Percentiles rank a stretch among this genome's conserved stretches.
These are phyloP conservation scores for Xylaria flabelliformis DNA, from an alignment of 495 filamentous ascomycete species.

Conservation along the genomic window DNA sequence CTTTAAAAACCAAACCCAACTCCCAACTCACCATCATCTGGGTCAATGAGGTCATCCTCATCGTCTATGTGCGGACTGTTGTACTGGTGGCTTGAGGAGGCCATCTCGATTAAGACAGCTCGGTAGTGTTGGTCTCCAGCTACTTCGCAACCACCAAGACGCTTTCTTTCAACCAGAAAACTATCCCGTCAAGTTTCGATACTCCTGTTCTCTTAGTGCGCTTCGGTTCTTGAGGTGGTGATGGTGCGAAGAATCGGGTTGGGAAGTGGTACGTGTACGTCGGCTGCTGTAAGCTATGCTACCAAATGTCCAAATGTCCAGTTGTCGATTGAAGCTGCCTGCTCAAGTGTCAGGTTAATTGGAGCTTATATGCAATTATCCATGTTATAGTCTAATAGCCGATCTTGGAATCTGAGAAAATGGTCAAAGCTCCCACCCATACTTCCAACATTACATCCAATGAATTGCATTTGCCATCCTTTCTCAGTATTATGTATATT, in stretches of 20 bases:
- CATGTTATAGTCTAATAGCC: background rate
- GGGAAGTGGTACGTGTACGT: background rate
- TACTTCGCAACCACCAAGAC: background rate
- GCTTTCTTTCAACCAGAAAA: background rate
- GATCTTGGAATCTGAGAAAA: background rate
- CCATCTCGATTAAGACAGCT: constrained; percentile 38
- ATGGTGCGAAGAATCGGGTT: background rate
- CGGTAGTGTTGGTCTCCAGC: constrained; percentile 16
- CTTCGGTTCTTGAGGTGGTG: background rate
- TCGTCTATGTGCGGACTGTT: constrained; percentile 79
- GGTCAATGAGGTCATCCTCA: constrained; percentile 86
- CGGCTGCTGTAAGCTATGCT: background rate
- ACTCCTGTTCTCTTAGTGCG: background rate
- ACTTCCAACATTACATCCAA: background rate
- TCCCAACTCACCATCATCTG: constrained; percentile 78
- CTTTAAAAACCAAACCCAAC: background rate
- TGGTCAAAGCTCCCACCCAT: background rate
- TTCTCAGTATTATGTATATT: background rate
- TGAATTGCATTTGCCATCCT: background rate
- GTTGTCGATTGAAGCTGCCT: constrained; percentile 23
- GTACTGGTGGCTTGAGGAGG: constrained; percentile 58
- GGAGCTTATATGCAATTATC: constrained; percentile 23
- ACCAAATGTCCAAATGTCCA: background rate
- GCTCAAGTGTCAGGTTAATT: background rate
- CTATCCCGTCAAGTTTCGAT: background rate